phyloP scores from a whole-genome alignment of 768 basidiomycete species.

The Psilocybe tampanensis region DNA sequence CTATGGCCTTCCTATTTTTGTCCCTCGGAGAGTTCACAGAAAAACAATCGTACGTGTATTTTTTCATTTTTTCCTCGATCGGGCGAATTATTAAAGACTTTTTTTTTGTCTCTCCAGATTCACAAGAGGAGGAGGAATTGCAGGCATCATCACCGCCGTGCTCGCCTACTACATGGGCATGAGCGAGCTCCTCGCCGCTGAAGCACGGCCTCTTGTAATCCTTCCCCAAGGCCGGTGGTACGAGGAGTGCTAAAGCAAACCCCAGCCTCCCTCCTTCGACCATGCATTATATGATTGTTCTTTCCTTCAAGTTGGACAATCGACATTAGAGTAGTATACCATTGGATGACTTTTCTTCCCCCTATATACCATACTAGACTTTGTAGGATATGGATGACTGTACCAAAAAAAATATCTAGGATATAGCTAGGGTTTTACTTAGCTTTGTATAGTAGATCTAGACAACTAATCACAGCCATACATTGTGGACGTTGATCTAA shows the following conservation, averaged over 20 bases:
- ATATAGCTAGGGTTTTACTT: neutral
- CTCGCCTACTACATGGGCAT: conserved; percentile 49
- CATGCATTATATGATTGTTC: no score
- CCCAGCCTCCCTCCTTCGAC: neutral
- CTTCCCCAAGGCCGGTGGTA: conserved; percentile 39
- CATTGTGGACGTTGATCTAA: neutral
- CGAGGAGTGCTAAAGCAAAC: neutral
- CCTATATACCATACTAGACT: no score
- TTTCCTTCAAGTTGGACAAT: no score
- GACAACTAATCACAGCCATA: neutral
- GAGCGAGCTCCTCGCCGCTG: conserved; percentile 37
- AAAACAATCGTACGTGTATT: conserved; percentile 27
- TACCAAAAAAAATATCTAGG: neutral
- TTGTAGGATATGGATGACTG: neutral
- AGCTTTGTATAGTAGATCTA: neutral
- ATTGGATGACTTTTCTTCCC: neutral
- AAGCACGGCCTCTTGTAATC: conserved; percentile 32
- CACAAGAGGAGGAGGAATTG: conserved; percentile 41
- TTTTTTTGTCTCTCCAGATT: conserved; percentile 25
- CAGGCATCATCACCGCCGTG: conserved; percentile 42
- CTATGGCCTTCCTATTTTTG: conserved; percentile 29
- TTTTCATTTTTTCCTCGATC: neutral
- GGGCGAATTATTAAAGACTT: neutral
- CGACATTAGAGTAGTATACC: neutral
- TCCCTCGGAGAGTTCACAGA: conserved; percentile 28